Conservation (phyloP, 2,329 filamentous ascomycete genomes). For the Epichloe amarillans region DNA sequence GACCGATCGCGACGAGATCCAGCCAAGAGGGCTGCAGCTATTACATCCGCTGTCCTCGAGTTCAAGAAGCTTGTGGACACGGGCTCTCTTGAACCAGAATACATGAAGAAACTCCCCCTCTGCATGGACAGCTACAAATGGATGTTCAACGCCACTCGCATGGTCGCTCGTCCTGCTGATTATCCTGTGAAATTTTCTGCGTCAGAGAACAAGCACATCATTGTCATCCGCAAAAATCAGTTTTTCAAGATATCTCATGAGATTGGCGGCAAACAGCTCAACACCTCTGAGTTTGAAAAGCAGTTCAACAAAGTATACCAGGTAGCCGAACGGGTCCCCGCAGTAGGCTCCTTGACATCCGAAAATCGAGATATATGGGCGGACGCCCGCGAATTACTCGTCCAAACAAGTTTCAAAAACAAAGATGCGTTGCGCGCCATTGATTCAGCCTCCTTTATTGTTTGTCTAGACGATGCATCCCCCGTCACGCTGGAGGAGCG, state of each 20-base stretch:
- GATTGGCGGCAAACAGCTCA: constrained; percentile 71
- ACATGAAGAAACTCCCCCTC: constrained; percentile 95
- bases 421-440: constrained; percentile 64
- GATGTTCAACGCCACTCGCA: constrained; percentile 94
- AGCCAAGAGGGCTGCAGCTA: constrained; percentile 81
- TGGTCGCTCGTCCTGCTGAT: constrained; percentile 71
- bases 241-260: constrained; percentile 89
- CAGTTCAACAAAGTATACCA: constrained; percentile 82
- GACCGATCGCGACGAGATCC: constrained; percentile 80
- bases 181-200: constrained; percentile 68
- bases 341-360: constrained; percentile 74
- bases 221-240: constrained; percentile 88
- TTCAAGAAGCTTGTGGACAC: constrained; percentile 89
- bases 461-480: constrained; percentile 84
- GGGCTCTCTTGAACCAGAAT: constrained; percentile 82
- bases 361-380: constrained; percentile 93
- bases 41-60: constrained; percentile 72
- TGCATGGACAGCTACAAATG: constrained; percentile 98
- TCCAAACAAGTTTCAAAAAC: constrained; percentile 68
- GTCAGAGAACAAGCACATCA: constrained; percentile 69
- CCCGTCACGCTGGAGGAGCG: constrained; percentile 94
- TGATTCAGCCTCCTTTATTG: constrained; percentile 77
- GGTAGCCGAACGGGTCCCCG: constrained; percentile 53
- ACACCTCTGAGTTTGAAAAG: constrained; percentile 74
- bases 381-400: constrained; percentile 63